Evolutionary conservation across 2,329 filamentous ascomycete genomes (phyloP).

Genomic region (Nemania serpens): DNA sequence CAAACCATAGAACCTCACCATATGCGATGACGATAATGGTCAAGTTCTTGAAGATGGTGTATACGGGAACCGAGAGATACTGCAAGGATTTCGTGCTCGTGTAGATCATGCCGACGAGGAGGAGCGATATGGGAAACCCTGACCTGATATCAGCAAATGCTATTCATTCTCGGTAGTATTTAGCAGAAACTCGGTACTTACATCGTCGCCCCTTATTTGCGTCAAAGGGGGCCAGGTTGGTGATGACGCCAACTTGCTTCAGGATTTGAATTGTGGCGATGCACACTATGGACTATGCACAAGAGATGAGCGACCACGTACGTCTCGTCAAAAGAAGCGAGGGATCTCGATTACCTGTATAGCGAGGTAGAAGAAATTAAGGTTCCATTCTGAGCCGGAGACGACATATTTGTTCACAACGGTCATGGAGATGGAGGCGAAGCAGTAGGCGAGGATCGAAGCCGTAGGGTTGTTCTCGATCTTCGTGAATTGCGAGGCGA

Average conservation of each 20-base stretch:
- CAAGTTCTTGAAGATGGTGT: slow-evolving; percentile 99
- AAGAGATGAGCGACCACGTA: slow-evolving; percentile 26
- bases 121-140: slow-evolving; percentile 96
- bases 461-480: slow-evolving; percentile 77
- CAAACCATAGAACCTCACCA: slow-evolving; percentile 97
- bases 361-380: slow-evolving; percentile 93
- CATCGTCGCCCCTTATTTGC: slow-evolving; percentile 89
- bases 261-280: slow-evolving; percentile 80
- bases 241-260: slow-evolving; percentile 82
- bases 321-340: neutral
- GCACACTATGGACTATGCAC: slow-evolving; percentile 79
- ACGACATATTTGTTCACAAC: slow-evolving; percentile 99
- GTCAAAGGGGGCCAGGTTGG: slow-evolving; percentile 81
- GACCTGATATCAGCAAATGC: slow-evolving; percentile 28
- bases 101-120: slow-evolving; percentile 99
- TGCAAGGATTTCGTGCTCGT: slow-evolving; percentile 94
- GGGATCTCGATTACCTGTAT: slow-evolving; percentile 72
- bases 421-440: slow-evolving; percentile 98
- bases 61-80: slow-evolving; percentile 95
- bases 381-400: slow-evolving; percentile 87
- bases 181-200: slow-evolving; percentile 51
- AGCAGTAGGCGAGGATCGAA: slow-evolving; percentile 88
- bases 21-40: slow-evolving; percentile 99
- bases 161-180: neutral
- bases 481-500: slow-evolving; percentile 48